Evolutionary conservation across 2,329 filamentous ascomycete species (phyloP).

Genomic region (Neonectria coccinea): DNA sequence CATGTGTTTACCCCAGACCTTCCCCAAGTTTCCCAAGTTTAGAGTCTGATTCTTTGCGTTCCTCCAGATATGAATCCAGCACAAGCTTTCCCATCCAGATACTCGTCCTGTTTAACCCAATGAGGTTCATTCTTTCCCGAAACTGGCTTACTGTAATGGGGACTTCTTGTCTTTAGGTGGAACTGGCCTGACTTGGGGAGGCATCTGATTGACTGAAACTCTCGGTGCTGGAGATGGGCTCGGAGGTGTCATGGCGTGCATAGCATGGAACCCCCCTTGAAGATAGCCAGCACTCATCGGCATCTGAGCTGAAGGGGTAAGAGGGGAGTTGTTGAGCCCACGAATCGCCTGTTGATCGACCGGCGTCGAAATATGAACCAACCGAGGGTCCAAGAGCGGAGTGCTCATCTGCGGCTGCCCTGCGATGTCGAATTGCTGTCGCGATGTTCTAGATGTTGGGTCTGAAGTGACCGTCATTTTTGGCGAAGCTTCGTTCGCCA

Average conservation of each 20-base stretch:
- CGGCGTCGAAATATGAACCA: conserved; percentile 8
- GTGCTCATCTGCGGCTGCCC: not conserved
- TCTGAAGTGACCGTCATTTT: not conserved
- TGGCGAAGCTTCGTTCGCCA: conserved; percentile 5
- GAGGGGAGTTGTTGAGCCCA: conserved; percentile 10
- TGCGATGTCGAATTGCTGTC: not conserved
- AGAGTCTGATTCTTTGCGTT: not conserved
- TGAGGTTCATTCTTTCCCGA: not conserved
- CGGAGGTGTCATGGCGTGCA: conserved; percentile 32
- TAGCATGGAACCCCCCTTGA: not conserved
- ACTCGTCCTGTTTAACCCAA: not conserved
- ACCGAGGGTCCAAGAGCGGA: not conserved
- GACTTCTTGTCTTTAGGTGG: not conserved
- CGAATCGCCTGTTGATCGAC: not conserved
- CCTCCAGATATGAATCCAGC: not conserved
- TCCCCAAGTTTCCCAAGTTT: not conserved
- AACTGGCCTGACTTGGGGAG: not conserved
- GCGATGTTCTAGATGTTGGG: not conserved
- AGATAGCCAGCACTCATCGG: not conserved
- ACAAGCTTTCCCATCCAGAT: not conserved
- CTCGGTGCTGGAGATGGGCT: conserved; percentile 40
- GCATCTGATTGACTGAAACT: conserved; percentile 5
- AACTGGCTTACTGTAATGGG: not conserved
- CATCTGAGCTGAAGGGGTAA: not conserved
- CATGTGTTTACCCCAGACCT: not conserved